phyloP scores from a whole-genome alignment of 163 green algal genomes.

The Chlorella variabilis region DNA sequence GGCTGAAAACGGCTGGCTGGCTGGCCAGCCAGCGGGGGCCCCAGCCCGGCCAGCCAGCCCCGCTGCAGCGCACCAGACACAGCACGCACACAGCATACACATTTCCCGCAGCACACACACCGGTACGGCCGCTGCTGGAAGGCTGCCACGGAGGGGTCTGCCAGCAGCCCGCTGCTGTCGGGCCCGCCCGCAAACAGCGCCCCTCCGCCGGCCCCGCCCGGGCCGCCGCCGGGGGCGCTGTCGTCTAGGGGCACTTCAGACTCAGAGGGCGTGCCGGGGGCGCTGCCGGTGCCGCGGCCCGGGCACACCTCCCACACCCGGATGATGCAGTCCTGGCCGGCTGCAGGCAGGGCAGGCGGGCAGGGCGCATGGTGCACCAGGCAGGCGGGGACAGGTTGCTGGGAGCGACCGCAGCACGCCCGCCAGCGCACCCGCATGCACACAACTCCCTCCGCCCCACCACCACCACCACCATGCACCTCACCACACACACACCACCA shows the following conservation, averaged over 20 bases:
- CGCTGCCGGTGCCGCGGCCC: slow-evolving; percentile 10
- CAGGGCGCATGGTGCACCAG: neutral
- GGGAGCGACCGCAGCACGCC: too few species aligned
- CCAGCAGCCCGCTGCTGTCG: slow-evolving; percentile 15
- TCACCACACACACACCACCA: too few species aligned
- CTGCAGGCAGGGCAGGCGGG: slow-evolving; percentile 49
- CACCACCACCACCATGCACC: too few species aligned
- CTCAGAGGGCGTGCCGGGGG: slow-evolving; percentile 9
- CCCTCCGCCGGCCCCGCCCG: neutral
- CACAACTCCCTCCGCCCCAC: too few species aligned
- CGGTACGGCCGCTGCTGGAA: slow-evolving; percentile 22
- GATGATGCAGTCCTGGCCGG: slow-evolving; percentile 87
- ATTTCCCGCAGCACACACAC: neutral
- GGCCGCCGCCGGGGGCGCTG: neutral
- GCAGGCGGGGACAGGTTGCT: neutral
- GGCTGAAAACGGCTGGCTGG: too few species aligned
- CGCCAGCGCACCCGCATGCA: too few species aligned
- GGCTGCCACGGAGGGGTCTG: neutral
- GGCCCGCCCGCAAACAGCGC: neutral
- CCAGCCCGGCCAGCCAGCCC: neutral
- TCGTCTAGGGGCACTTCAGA: neutral
- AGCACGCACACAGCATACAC: too few species aligned
- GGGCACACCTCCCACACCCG: slow-evolving; percentile 84
- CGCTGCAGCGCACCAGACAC: neutral
- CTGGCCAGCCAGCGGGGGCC: too few species aligned